Evolutionary conservation across 2,329 filamentous ascomycete genomes (phyloP), one percentile per base, ranked within the genome.

Genomic region (Ophiostoma himal-ulmi): DNA sequence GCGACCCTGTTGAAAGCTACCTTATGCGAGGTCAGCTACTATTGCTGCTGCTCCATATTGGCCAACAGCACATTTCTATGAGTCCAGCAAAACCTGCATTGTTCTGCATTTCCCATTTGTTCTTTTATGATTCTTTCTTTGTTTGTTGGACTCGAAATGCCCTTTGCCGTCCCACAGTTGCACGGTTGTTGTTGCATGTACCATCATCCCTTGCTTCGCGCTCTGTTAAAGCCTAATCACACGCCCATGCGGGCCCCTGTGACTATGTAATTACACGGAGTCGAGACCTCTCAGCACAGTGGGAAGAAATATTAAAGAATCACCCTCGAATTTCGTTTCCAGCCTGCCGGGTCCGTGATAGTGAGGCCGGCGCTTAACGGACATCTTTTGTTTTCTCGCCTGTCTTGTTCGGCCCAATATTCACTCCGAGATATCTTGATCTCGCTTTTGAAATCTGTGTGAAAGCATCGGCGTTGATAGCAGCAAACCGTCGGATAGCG

Each of bases 351-450:
- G 72, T 67, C 69, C 26, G 2, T 69, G 39, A 22, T 22, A 66
- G 5, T 22, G 34, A 68, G 13, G 60, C 62, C 70, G 71, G 73
- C 73, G 73, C 73, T 73, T 72, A 73, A 74, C n/a, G 10, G 52
- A 30, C 60, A 60, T 20, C 52, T 60, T 67, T 66, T 69, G 72
- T 72, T 73, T 71, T 69, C 36, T 60, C 37, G 66, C 34, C 44
- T 68, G 62, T 62, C 39, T 70, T 41, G n/a, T 68, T 73, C 73
- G 73, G 73, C 22, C n/a, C 69, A 74, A 74, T 67, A 67, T 34
- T 72, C 71, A 36, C n/a, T 26, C 71, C 71, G 71, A 66, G 39
- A 22, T 68, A 62, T 64, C 26, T 34, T 10, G 37, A 54, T 39
- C 34, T 52, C 22, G 22, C 52, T 62, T 65, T 30, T 68, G 20